Evolutionary conservation across 1,139 yeast genomes (phyloP), one percentile per base, ranked within the genome.

Genomic region (Kazachstania sp.): DNA sequence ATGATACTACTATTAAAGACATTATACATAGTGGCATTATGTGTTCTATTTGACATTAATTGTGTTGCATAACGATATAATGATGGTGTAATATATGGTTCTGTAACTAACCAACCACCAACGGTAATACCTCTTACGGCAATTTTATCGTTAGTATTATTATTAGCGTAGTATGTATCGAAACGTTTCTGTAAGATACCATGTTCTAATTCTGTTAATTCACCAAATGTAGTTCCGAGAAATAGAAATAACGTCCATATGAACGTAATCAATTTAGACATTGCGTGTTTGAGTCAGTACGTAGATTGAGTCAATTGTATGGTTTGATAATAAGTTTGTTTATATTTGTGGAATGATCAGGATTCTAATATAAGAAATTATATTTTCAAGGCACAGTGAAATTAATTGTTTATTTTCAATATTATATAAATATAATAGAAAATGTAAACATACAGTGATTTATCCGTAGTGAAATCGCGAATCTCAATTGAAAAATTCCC

Each of bases 71-170:
- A 51, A 4, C 51, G 42, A 45, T 53, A 80, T 19, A 81, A 60
- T 2, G 81, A 72, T 2, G 86, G 85, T 0, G 83, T 79, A 51
- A 81, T 80, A 55, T 71, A 81, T 2, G 86, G 85, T 56, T 80
- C 86, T 5, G 80, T 65, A 1, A 80, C 79, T 18, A 80, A 65
- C 85, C 86, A 80, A 16, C 85, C 85, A 39, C 86, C 86, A 8
- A 80, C 56, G 26, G 78, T 73, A 19, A 80, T 76, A 41, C 86
- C 86, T 41, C 49, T 49, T 13, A 56, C 45, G 5, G 36, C 34
- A 6, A 45, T 32, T 29, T 8, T 16, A 11, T 35, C 11, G 20
- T 19, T 23, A 3, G 26, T 28, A 8, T 41, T n/a, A 15, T 40
- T 39, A 12, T 20, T 29, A 8, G 39, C 35, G 12, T 52, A 49